Evolutionary conservation across 176 grass and related monocot species (phyloP), one percentile per base, ranked within the genome.

Genomic region (Rhynchospora pubera): DNA sequence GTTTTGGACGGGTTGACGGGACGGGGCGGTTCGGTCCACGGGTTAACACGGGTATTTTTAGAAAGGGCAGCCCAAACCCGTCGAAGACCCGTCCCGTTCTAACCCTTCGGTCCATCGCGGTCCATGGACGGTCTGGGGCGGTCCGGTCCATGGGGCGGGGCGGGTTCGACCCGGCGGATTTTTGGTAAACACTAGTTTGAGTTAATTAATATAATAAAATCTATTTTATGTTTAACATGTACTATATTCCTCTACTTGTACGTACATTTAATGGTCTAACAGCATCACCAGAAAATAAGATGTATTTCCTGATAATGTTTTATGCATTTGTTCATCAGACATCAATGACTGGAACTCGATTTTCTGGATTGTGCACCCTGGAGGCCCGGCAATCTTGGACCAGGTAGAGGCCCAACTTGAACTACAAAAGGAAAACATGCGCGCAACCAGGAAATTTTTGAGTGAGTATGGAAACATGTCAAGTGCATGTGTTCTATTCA

Each of bases 271-370:
- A 48, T 23, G 9, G 4, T 48, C n/a, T 23, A 72, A 70, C 66
- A 10, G 0, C 66, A 19, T 9, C 39, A 69, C 15, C 39, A 5
- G 14, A 55, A 39, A 18, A 16, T 51, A 7, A n/a, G 15, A 34
- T 16, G 18, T n/a, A 79, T 43, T 43, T 79, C 59, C 60, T 19
- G 59, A 44, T 42, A 53, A 23, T 46, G n/a, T 47, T 26, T 12
- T 23, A 51, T 15, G 7, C 5, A 46, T 80, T 43, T 80, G 13
- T 44, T 61, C 19, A 47, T 21, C 39, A 79, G 77, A 55, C 39
- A 79, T 79, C 57, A 79, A 79, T 16, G 79, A 81, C 39, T 81
- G 79, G 79, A 81, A 81, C 44, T 81, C 79, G 1, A 81, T 81
- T 19, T 81, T 81, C n/a, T 81, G 79, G 79, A 50, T 81, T 64